Conservation (phyloP, 1,284 basidiomycete genomes). For the Tylopilus sp. region DNA sequence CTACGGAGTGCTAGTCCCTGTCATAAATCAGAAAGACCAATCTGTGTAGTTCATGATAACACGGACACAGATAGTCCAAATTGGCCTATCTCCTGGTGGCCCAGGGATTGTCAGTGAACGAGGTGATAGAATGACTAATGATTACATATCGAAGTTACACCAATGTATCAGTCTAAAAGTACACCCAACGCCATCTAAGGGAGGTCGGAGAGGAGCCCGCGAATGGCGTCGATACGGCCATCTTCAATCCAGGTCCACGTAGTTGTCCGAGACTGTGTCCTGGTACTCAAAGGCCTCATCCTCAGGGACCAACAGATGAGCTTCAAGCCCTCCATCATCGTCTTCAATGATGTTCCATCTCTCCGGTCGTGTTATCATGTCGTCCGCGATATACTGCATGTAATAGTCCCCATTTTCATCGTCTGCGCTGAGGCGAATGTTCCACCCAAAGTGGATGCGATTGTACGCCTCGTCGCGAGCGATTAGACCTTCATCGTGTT, state of each 20-base stretch:
- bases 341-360: conserved; percentile 45
- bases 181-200: neutral
- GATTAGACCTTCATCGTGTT: conserved; percentile 48
- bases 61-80: no score
- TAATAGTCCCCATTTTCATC: conserved; percentile 51
- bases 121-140: neutral
- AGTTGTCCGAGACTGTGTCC: conserved; percentile 54
- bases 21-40: no score
- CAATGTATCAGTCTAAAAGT: conserved; percentile 6
- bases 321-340: conserved; percentile 39
- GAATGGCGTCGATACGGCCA: neutral
- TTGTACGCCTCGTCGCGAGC: conserved; percentile 38
- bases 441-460: conserved; percentile 61
- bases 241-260: conserved; percentile 25
- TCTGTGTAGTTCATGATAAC: no score
- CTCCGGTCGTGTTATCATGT: conserved; percentile 46
- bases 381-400: conserved; percentile 45
- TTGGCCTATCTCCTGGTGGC: no score
- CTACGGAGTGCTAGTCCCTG: no score
- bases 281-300: conserved; percentile 43
- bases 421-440: conserved; percentile 45
- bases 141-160: conserved; percentile 9
- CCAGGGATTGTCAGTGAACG: no score
- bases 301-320: conserved; percentile 44
- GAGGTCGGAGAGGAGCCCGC: neutral